Base-by-base conservation (phyloP, 225 moss, liverwort and hornwort genomes). In the Polytrichum commune region DNA sequence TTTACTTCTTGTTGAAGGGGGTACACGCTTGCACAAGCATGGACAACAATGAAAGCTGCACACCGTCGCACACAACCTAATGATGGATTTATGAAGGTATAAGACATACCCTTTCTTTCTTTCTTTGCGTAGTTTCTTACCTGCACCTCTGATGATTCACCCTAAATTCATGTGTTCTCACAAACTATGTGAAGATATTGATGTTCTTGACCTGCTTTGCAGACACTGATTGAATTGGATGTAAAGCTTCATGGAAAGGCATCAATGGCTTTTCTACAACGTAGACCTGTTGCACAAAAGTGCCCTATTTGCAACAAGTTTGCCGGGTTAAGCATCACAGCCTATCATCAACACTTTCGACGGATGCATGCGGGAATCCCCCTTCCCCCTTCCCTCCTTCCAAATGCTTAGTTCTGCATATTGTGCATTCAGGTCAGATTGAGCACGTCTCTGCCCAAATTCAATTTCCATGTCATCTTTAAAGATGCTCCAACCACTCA, bases 31-130 rank as follows among this genome's bases (percentile, higher is more conserved):
- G 84, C 88, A 65, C 89, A 92, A 76, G 93, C 96, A 55, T 96
- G 96, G 96, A 81, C 89, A 9, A 77, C 79, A 70, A 33, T 96
- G 35, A 93, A 91, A 79, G 77, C 86, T 46, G 89, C 82, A 66
- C 96, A 96, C 77, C 96, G 83, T 66, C 90, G 90, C 60, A 75
- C 96, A 4, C 96, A 88, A 55, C 96, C 96, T 16, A 96, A 96
- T 26, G 96, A 96, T 73, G 93, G 96, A 28, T 93, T 96, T 56
- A 96, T 96, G 96, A 96, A 88, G 83, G 88, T 88, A 29, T 32
- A 1, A 5, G 29, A 20, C 58, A 29, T n/a, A 3, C n/a, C 38
- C 20, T 54, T 28, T 54, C 7, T n/a, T 22, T 13, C 13, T 46
- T 29, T 20, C 13, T 62, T 62, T 54, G 18, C 27, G 66, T 60